Base-by-base conservation (phyloP, 139 green algal species). In the Volvox reticuliferus region DNA sequence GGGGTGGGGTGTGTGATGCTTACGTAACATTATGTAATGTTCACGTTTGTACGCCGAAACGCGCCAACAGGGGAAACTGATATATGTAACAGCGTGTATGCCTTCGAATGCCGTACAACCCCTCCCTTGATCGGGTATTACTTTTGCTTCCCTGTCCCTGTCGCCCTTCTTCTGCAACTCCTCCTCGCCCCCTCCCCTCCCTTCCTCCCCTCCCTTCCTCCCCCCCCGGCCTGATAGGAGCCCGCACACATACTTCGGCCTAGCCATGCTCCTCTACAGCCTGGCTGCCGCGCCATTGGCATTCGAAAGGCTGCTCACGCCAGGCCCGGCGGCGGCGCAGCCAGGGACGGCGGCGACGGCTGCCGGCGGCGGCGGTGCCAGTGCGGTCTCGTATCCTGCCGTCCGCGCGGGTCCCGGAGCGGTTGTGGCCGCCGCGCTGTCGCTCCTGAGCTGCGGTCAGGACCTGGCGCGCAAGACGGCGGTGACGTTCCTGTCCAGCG, bases 391-490 rank as follows among this genome's bases (percentile, higher is more conserved):
- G 67, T 75, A 3, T 32, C 67, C 67, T 28, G 24, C 22, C 20
- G n/a, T 1, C 77, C 18, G 62, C 55, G 30, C 36, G 9, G 18
- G 32, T 1, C 33, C 37, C 18, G 85, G 37, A 9, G 69, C 92
- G 22, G 75, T 97, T 28, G 79, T 95, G 1, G 50, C 44, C 14
- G 67, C 88, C 0, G 94, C 88, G 0, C 88, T 98, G 22, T 22
- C 35, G 19, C 88, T 97, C 17, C 83, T 97, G 18, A 68, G 81
- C 68, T 94, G 92, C 50, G 85, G 92, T 21, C 91, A 90, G n/a
- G 95, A 97, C 92, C 63, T 67, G 6, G 96, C 95, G 0, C 93
- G 96, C 21, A 96, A 96, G 93, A 96, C 97, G 80, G 95, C 94
- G 0, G 94, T 94, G 21, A 92, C 97, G 71, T 96, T 97, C 69